Conservation (phyloP, 2,329 filamentous ascomycete species). For the Trematosphaeria pertusa region DNA sequence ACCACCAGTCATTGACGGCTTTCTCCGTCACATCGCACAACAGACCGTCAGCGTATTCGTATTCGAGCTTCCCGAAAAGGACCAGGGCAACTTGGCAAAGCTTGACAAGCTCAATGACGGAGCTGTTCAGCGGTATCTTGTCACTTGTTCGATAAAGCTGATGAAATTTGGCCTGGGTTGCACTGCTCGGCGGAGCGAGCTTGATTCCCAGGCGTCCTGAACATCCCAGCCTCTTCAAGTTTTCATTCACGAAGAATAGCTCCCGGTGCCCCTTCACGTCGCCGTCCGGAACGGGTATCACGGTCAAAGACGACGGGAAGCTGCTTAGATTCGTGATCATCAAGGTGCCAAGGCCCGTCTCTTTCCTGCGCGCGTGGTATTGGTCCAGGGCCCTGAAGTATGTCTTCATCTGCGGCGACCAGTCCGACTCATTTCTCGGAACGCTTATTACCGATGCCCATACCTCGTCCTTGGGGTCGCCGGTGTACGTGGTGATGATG, state of each 20-base stretch:
- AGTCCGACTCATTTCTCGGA: constrained; percentile 77
- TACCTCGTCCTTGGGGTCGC: constrained; percentile 80
- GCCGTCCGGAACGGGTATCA: constrained; percentile 88
- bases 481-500: constrained; percentile 91
- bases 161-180: constrained; percentile 88
- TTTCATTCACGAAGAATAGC: constrained; percentile 91
- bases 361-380: constrained; percentile 82
- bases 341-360: constrained; percentile 81
- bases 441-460: constrained; percentile 81
- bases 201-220: constrained; percentile 88
- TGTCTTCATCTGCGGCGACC: constrained; percentile 78
- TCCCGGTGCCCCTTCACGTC: constrained; percentile 81
- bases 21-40: constrained; percentile 93
- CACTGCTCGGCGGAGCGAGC: constrained; percentile 76
- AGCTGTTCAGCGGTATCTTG: constrained; percentile 75
- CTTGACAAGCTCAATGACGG: constrained; percentile 88
- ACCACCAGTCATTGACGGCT: constrained; percentile 95
- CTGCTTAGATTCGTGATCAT: constrained; percentile 94
- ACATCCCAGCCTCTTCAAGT: constrained; percentile 90
- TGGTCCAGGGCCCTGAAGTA: constrained; percentile 89
- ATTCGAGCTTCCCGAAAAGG: constrained; percentile 85
- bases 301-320: constrained; percentile 89
- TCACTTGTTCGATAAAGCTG: constrained; percentile 90
- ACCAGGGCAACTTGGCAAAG: constrained; percentile 88
- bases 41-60: constrained; percentile 88